Percentiles rank a stretch among this genome's conserved stretches.
phyloP scores from a whole-genome alignment of 345 rosid genomes.

The Lepidium aucheri region DNA sequence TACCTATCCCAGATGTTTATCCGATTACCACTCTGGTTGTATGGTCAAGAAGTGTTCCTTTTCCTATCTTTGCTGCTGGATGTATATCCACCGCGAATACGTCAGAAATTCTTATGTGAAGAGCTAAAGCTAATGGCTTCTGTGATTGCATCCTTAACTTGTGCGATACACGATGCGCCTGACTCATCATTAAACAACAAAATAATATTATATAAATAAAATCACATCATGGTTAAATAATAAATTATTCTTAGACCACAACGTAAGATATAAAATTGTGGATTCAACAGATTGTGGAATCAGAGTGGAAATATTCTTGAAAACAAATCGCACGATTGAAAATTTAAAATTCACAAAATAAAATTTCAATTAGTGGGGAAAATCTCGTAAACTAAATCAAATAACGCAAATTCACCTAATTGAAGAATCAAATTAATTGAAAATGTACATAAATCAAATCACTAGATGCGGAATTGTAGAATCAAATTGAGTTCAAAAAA shows the following conservation, averaged over 20 bases:
- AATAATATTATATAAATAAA: neutral
- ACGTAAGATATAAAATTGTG: neutral
- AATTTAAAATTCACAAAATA: neutral
- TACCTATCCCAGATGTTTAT: conserved; percentile 85
- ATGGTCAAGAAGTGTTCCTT: conserved; percentile 83
- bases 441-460: neutral
- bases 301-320: neutral
- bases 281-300: neutral
- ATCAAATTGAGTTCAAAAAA: neutral
- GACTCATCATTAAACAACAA: neutral
- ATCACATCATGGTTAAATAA: too few relatives aligned
- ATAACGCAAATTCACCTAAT: neutral
- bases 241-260: neutral
- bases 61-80: conserved; percentile 88
- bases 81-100: conserved; percentile 93
- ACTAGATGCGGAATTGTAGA: too few relatives aligned
- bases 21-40: conserved; percentile 92
- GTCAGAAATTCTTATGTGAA: conserved; percentile 87
- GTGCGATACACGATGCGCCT: conserved; percentile 94
- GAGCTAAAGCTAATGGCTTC: conserved; percentile 78
- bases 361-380: neutral
- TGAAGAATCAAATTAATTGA: neutral
- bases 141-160: conserved; percentile 72
- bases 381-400: neutral
- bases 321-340: neutral